Percentiles rank a stretch among this genome's conserved stretches.
These are phyloP conservation scores for Syncephalastrum sp. DNA, from an alignment of 371 early-diverging fungal species.

Conservation along the genomic window DNA sequence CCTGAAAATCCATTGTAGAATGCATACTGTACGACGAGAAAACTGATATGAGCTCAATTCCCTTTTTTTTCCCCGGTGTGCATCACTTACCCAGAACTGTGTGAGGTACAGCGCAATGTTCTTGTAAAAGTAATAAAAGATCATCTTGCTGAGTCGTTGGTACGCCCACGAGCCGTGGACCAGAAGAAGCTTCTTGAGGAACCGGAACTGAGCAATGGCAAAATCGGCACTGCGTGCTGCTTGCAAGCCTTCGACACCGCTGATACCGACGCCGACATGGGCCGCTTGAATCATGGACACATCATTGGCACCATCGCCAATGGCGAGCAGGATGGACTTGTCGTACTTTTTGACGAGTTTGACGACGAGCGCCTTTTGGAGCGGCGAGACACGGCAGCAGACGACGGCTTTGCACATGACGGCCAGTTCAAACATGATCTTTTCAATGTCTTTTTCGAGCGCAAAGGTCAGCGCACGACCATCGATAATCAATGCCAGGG, in stretches of 20 bases:
- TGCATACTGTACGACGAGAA: slow-evolving; percentile 56
- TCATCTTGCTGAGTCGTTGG: slow-evolving; percentile 83
- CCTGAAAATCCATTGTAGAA: slow-evolving; percentile 90
- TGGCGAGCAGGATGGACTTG: slow-evolving; percentile 80
- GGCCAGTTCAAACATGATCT: slow-evolving; percentile 72
- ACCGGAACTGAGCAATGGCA: slow-evolving; percentile 92
- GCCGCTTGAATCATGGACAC: slow-evolving; percentile 98
- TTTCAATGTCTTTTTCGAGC: slow-evolving; percentile 66
- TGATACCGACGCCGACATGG: slow-evolving; percentile 96
- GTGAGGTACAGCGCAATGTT: slow-evolving; percentile 95
- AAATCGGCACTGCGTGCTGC: slow-evolving; percentile 97
- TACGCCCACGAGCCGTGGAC: slow-evolving; percentile 96
- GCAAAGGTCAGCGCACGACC: slow-evolving; percentile 69
- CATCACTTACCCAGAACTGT: slow-evolving; percentile 85
- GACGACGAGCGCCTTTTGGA: slow-evolving; percentile 92
- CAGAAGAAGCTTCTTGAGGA: slow-evolving; percentile 81
- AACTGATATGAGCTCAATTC: not conserved
- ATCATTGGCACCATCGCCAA: slow-evolving; percentile 99
- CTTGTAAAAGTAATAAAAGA: slow-evolving; percentile 93
- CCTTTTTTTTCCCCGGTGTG: not conserved
- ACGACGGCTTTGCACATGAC: slow-evolving; percentile 81
- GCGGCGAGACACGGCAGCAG: slow-evolving; percentile 93
- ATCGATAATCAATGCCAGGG: slow-evolving; percentile 70
- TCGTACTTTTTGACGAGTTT: slow-evolving; percentile 77
- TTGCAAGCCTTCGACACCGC: slow-evolving; percentile 96